Conservation (phyloP, 2,329 filamentous ascomycete species). For the Alternaria hordeiaustralica region DNA sequence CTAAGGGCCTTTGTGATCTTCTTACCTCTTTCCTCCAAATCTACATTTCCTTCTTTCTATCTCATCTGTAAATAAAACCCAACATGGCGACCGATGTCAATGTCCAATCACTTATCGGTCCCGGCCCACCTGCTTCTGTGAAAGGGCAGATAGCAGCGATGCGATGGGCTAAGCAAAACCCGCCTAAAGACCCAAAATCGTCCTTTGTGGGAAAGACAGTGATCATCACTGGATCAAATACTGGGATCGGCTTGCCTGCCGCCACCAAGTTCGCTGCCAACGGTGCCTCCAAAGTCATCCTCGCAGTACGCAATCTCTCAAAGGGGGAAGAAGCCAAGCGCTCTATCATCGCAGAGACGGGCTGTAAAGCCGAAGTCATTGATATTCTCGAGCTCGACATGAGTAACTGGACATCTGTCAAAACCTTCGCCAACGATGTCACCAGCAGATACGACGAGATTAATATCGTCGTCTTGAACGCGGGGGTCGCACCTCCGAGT, state of each 20-base stretch:
- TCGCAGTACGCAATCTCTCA: neutral
- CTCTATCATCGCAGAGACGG: neutral
- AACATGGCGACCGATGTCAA: neutral
- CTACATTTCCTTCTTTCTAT: neutral
- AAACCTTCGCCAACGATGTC: neutral
- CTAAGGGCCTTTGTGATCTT: neutral
- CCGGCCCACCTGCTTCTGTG: neutral
- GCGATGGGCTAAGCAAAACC: neutral
- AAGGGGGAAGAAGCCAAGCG: neutral
- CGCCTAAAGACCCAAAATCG: neutral
- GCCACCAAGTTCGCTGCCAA: neutral
- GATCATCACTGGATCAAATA: slow-evolving; percentile 6
- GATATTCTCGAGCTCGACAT: neutral
- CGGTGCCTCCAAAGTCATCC: neutral
- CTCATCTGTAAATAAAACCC: neutral
- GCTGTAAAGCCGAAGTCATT: neutral
- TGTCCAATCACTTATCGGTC: neutral
- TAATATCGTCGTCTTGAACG: neutral
- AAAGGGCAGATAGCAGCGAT: neutral
- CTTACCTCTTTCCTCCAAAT: neutral
- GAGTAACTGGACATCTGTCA: neutral
- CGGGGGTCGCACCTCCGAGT: neutral
- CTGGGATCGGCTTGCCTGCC: slow-evolving; percentile 2
- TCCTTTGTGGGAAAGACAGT: slow-evolving; percentile 2
- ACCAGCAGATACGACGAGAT: neutral